phyloP scores from a whole-genome alignment of 2,329 filamentous ascomycete species.

The Chaetomium olivaceum region DNA sequence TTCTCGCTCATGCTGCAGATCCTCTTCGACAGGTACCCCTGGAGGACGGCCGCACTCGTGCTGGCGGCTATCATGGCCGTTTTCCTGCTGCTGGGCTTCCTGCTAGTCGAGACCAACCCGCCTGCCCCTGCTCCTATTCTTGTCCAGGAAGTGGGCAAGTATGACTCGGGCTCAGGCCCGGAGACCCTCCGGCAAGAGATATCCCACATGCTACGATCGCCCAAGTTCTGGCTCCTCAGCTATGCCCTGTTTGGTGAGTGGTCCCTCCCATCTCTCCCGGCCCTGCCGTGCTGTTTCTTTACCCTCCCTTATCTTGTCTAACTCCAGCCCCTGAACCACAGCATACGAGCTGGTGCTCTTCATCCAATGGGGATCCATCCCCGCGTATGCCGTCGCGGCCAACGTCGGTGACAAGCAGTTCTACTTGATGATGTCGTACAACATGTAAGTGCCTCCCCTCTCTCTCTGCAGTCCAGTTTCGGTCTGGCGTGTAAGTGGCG shows the following conservation, averaged over 20 bases:
- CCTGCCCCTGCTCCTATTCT: background rate
- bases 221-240: slow-evolving; percentile 35
- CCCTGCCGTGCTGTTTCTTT: background rate
- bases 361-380: slow-evolving; percentile 38
- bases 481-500: background rate
- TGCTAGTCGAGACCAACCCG: slow-evolving; percentile 31
- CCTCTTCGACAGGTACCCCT: slow-evolving; percentile 32
- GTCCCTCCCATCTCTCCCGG: background rate
- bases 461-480: background rate
- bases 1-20: slow-evolving; percentile 35
- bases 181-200: slow-evolving; percentile 12
- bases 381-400: slow-evolving; percentile 33
- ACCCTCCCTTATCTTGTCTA: background rate
- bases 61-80: slow-evolving; percentile 32
- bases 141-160: background rate
- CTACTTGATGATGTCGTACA: slow-evolving; percentile 37
- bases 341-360: slow-evolving; percentile 39
- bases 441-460: slow-evolving; percentile 33
- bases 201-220: slow-evolving; percentile 19
- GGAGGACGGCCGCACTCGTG: slow-evolving; percentile 30
- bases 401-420: slow-evolving; percentile 33
- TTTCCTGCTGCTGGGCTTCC: slow-evolving; percentile 29
- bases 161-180: slow-evolving; percentile 8
- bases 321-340: slow-evolving; percentile 22
- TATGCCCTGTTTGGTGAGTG: slow-evolving; percentile 35